Evolutionary conservation across 345 rosid genomes (phyloP).

Genomic region (Rhizophora mangle): DNA sequence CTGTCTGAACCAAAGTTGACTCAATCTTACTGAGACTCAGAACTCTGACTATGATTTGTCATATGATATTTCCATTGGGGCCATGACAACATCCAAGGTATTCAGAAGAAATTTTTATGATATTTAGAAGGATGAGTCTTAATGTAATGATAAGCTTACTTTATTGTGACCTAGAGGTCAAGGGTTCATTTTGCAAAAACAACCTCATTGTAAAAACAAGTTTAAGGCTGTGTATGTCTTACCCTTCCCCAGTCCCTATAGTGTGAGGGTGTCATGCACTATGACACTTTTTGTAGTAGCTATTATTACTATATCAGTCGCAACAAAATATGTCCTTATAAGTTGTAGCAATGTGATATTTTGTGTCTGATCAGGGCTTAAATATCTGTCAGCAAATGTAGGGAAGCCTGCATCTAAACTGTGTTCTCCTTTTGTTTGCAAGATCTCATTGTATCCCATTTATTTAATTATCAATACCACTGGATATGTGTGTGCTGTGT

Average conservation of each 20-base stretch:
- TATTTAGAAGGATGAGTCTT: no score
- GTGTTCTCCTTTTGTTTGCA: not conserved
- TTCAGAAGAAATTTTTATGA: conserved; percentile 2
- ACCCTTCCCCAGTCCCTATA: no score
- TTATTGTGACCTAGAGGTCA: no score
- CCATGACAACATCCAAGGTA: no score
- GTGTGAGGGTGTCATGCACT: no score
- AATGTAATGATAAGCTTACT: no score
- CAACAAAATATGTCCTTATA: not conserved
- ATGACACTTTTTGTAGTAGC: no score
- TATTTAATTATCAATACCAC: not conserved
- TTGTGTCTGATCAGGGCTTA: not conserved
- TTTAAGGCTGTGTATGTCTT: no score
- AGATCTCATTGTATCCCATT: not conserved
- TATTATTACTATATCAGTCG: not conserved
- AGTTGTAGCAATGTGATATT: not conserved
- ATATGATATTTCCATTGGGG: not conserved
- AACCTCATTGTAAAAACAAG: no score
- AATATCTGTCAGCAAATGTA: not conserved
- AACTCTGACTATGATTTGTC: not conserved
- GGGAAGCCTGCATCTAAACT: not conserved
- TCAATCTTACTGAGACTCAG: not conserved
- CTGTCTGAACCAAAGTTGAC: no score
- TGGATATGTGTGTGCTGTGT: not conserved
- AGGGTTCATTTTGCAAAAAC: no score